Evolutionary conservation across 2,329 filamentous ascomycete genomes (phyloP), one percentile per base, ranked within the genome.

Genomic region (Cytospora paraplurivora): DNA sequence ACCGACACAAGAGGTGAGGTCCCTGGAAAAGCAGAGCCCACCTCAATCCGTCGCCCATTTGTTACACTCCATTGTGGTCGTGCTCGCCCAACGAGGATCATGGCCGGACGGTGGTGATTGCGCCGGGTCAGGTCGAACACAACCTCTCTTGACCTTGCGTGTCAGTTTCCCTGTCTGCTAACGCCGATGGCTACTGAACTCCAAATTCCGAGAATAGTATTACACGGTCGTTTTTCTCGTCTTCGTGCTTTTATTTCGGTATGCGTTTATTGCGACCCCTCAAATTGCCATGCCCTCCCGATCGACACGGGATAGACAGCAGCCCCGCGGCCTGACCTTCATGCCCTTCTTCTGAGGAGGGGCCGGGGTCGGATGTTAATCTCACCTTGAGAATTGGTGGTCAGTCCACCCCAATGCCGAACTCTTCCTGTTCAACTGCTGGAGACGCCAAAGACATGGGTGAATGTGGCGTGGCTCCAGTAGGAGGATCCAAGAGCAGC

Each of bases 401-500:
- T 33, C 33, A 34, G 1, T 50, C 19, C 15, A 27, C 2, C 13
- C 41, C n/a, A 3, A 12, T 5, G 1, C 33, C 57, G 10, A 32
- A 53, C 19, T 35, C n/a, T 11, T n/a, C n/a, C 6, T 32, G 41
- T 11, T 56, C 38, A 8, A 27, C 35, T 3, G 38, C 47, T 1
- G 49, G 41, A n/a, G 63, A 65, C 4, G 60, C 56, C 34, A 62
- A 15, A 34, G 62, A 62, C 60, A 63, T 33, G 8, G 60, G 50
- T 33, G 56, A 59, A 19, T 38, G 55, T 4, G 63, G 63, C 11
- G 49, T 57, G 10, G 50, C 41, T 3, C 49, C 63, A 10, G 56
- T 57, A 21, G 63, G 53, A 5, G 63, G 33, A 8, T 77, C 79
- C 56, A 70, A 69, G 2, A 82, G 79, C 19, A 86, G 74, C 71